Evolutionary conservation across 768 basidiomycete genomes (phyloP), one percentile per base, ranked within the genome.

Genomic region (Rickenella mellea): DNA sequence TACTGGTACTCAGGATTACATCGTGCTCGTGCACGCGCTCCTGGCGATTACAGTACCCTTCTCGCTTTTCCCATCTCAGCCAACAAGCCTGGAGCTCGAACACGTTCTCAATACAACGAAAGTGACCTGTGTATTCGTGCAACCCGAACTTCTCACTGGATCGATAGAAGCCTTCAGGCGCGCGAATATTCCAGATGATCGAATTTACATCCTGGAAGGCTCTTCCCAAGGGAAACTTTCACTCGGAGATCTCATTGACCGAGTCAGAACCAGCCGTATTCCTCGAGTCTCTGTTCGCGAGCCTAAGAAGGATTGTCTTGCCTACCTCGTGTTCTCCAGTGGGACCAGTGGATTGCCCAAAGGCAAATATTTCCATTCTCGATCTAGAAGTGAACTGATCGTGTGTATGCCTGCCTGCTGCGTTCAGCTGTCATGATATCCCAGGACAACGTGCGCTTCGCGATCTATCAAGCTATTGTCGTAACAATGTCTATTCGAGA

Each of bases 341-440:
- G 83, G 84, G 20, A 87, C 84, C 0, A 85, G 71, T 45, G 84
- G 84, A 0, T 61, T 78, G 3, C 82, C 84, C 0, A 86, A 87
- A 71, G 82, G 83, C 76, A 19, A 6, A 53, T 46, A 5, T 6
- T 14, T 2, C n/a, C n/a, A 5, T 21, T 15, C 43, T 21, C n/a
- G 7, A 27, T n/a, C 31, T 39, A 19, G 19, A 19, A 33, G 25
- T n/a, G 22, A 10, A 20, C 40, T 39, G 28, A 25, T 14, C 14
- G 30, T 26, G 32, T 5, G 6, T n/a, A 11, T 27, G 22, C 21
- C 21, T 19, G 17, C 19, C 21, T 7, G 22, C 10, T 27, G 9
- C 28, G 36, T 8, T 14, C 27, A 60, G 59, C 51, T 22, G 57
- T 60, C 9, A 55, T 55, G 52, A 47, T 60, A 15, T 54, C 55